Conservation (phyloP, 805 yeast species). For the Komagataella mondaviorum region DNA sequence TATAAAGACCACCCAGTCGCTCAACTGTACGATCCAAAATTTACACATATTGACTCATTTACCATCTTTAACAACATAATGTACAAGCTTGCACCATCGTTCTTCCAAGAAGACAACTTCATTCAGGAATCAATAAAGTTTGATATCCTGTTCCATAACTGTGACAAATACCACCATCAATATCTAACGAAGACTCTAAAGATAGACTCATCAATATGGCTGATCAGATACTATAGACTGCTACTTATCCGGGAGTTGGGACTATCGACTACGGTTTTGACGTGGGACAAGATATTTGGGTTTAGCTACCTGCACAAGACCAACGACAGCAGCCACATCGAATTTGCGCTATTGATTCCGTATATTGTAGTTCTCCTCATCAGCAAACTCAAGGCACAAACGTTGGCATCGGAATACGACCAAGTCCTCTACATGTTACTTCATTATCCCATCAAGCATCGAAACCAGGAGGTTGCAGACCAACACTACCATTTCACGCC, state of each 20-base stretch:
- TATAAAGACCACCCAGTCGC: constrained; percentile 9
- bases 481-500: background rate
- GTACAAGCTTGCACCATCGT: constrained; percentile 20
- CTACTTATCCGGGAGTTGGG: constrained; percentile 35
- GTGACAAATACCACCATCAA: constrained; percentile 35
- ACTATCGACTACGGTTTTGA: constrained; percentile 15
- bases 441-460: constrained; percentile 27
- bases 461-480: background rate
- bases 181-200: constrained; percentile 28
- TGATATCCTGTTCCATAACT: constrained; percentile 31
- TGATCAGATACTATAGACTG: constrained; percentile 35
- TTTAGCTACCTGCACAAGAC: constrained; percentile 10
- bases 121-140: constrained; percentile 33
- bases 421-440: constrained; percentile 33
- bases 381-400: constrained; percentile 26
- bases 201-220: constrained; percentile 40
- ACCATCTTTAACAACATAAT: constrained; percentile 26
- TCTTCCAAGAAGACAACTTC: constrained; percentile 24
- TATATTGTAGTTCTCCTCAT: constrained; percentile 28
- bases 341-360: constrained; percentile 22
- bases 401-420: constrained; percentile 35
- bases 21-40: constrained; percentile 20
- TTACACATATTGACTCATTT: constrained; percentile 27
- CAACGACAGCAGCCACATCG: constrained; percentile 4
- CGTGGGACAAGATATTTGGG: constrained; percentile 37